Conservation (phyloP, 495 filamentous ascomycete genomes). For the Tuber melanosporum region DNA sequence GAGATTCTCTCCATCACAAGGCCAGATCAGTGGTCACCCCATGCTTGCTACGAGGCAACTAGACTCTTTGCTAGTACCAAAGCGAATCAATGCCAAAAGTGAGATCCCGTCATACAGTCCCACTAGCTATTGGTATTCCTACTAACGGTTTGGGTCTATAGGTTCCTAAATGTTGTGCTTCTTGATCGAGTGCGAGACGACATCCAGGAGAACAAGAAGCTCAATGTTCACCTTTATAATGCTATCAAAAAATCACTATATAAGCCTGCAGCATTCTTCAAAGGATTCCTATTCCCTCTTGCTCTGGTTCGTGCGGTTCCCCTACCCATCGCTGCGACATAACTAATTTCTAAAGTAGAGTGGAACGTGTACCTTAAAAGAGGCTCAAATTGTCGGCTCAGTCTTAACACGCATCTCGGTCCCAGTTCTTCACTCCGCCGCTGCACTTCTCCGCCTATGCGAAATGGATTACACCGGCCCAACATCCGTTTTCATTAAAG, state of each 20-base stretch:
- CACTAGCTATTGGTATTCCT: background rate
- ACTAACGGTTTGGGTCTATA: constrained; percentile 6
- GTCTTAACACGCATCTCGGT: constrained; percentile 72
- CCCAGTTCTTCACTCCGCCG: constrained; percentile 85
- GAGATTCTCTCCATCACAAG: constrained; percentile 74
- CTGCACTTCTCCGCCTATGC: constrained; percentile 80
- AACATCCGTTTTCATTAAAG: constrained; percentile 86
- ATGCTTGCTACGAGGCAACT: constrained; percentile 79
- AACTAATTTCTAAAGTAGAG: constrained; percentile 47
- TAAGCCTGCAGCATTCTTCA: constrained; percentile 95
- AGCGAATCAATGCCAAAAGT: constrained; percentile 61
- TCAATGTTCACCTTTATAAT: constrained; percentile 93
- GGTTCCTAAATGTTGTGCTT: constrained; percentile 72
- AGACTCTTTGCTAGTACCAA: constrained; percentile 80
- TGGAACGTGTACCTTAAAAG: constrained; percentile 75
- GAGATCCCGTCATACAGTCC: background rate
- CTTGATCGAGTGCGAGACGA: constrained; percentile 85
- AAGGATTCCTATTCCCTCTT: constrained; percentile 88
- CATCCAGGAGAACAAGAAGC: constrained; percentile 75
- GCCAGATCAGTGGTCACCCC: constrained; percentile 79
- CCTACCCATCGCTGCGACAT: too few relatives aligned
- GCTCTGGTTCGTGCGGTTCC: constrained; percentile 44
- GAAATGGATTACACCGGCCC: constrained; percentile 84
- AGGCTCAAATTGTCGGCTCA: constrained; percentile 82
- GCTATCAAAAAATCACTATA: constrained; percentile 87